These are phyloP conservation scores for Colletotrichum sp. DNA, from an alignment of 2,329 filamentous ascomycete species.

Conservation along the genomic window DNA sequence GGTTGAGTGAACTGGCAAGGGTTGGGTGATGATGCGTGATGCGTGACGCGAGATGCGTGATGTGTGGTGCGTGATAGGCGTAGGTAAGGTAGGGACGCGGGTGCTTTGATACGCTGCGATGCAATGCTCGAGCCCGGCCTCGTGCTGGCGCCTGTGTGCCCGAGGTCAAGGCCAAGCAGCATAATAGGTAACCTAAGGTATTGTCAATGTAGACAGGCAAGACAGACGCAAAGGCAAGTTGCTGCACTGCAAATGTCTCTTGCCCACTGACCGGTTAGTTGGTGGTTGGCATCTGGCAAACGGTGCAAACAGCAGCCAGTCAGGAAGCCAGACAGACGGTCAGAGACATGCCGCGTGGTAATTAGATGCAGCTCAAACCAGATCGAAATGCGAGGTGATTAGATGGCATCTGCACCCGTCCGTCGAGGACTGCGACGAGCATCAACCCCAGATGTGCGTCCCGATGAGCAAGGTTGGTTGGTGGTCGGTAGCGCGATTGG, in stretches of 20 bases:
- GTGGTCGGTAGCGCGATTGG: background rate
- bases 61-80: background rate
- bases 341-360: background rate
- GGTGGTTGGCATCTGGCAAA: background rate
- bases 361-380: background rate
- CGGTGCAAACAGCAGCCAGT: background rate
- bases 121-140: background rate
- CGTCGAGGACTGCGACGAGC: background rate
- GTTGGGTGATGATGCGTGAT: background rate
- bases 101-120: background rate
- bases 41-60: background rate
- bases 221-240: background rate
- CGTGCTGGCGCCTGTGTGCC: background rate
- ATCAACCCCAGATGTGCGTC: slow-evolving; percentile 11
- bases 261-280: background rate
- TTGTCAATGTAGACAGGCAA: background rate
- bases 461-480: background rate
- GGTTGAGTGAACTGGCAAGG: background rate
- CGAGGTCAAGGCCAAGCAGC: background rate
- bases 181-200: background rate
- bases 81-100: background rate
- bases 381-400: slow-evolving; percentile 12
- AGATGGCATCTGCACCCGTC: slow-evolving; percentile 19
- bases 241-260: background rate
- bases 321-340: background rate